Percentiles rank a stretch among this genome's conserved stretches.
These are phyloP conservation scores for Nepenthes mirabilis DNA, from an alignment of 148 eudicot species.

Conservation along the genomic window DNA sequence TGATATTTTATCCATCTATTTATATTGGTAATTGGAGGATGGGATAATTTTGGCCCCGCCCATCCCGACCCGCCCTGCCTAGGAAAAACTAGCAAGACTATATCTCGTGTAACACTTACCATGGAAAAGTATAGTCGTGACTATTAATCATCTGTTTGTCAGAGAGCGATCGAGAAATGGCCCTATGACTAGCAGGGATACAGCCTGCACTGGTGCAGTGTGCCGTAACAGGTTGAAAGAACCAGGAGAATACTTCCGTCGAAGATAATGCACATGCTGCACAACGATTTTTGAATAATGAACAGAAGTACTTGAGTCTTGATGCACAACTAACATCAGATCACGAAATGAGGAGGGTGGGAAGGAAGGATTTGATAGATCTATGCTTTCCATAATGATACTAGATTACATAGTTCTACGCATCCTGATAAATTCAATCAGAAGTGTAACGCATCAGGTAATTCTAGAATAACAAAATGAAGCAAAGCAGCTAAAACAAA, in stretches of 20 bases:
- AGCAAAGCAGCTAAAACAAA: too few relatives aligned
- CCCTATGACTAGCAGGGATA: slow-evolving; percentile 30
- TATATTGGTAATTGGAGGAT: too few relatives aligned
- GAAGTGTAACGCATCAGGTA: too few relatives aligned
- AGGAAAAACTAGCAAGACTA: too few relatives aligned
- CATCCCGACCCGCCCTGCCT: too few relatives aligned
- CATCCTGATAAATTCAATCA: too few relatives aligned
- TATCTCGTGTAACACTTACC: slow-evolving; percentile 15
- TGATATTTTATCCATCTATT: too few relatives aligned
- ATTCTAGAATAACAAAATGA: too few relatives aligned
- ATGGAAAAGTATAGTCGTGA: slow-evolving; percentile 20
- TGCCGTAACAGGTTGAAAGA: slow-evolving; percentile 39
- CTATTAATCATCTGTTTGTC: slow-evolving; percentile 24
- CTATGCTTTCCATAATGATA: too few relatives aligned
- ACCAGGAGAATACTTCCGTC: slow-evolving; percentile 30
- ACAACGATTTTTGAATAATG: slow-evolving; percentile 3
- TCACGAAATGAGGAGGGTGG: neutral
- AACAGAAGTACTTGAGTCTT: neutral
- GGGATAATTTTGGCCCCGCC: too few relatives aligned
- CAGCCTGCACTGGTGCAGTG: slow-evolving; percentile 39
- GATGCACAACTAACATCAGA: neutral
- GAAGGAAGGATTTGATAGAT: neutral
- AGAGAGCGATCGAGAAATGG: slow-evolving; percentile 34
- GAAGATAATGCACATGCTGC: slow-evolving; percentile 45
- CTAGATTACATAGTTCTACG: too few relatives aligned